Evolutionary conservation across 2,329 filamentous ascomycete genomes (phyloP).

Genomic region (Hymenoscyphus fructigenus): DNA sequence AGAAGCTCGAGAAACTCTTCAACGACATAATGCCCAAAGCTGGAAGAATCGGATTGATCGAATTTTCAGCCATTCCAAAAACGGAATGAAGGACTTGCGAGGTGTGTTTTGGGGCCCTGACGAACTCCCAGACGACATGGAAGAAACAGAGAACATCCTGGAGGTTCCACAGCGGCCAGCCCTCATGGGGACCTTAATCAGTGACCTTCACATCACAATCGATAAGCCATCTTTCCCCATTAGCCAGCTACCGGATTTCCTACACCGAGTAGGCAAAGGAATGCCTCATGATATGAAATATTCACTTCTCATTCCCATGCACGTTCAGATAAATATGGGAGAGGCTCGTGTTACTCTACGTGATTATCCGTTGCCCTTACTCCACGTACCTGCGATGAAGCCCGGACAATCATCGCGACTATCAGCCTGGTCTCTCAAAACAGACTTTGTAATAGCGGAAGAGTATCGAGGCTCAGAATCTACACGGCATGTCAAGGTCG

Average conservation of each 20-base stretch:
- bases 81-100: conserved; percentile 76
- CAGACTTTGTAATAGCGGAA: conserved; percentile 94
- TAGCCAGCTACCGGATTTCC: conserved; percentile 75
- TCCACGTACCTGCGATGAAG: conserved; percentile 85
- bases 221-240: conserved; percentile 93
- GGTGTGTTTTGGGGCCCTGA: conserved; percentile 80
- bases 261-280: conserved; percentile 91
- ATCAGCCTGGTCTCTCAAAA: conserved; percentile 78
- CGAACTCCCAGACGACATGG: conserved; percentile 75
- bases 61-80: conserved; percentile 66
- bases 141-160: conserved; percentile 81
- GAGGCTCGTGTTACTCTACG: conserved; percentile 83
- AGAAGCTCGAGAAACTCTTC: conserved; percentile 73
- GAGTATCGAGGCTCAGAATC: conserved; percentile 83
- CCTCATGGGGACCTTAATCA: conserved; percentile 76
- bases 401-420: conserved; percentile 75
- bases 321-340: conserved; percentile 83
- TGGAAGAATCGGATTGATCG: conserved; percentile 91
- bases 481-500: conserved; percentile 74
- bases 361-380: conserved; percentile 88
- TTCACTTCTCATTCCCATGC: conserved; percentile 84
- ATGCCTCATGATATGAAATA: conserved; percentile 93
- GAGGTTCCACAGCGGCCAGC: conserved; percentile 82
- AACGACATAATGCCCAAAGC: conserved; percentile 79
- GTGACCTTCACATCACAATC: conserved; percentile 78